Base-by-base conservation (phyloP, 331 rosid species). In the Phaseolus coccineus region DNA sequence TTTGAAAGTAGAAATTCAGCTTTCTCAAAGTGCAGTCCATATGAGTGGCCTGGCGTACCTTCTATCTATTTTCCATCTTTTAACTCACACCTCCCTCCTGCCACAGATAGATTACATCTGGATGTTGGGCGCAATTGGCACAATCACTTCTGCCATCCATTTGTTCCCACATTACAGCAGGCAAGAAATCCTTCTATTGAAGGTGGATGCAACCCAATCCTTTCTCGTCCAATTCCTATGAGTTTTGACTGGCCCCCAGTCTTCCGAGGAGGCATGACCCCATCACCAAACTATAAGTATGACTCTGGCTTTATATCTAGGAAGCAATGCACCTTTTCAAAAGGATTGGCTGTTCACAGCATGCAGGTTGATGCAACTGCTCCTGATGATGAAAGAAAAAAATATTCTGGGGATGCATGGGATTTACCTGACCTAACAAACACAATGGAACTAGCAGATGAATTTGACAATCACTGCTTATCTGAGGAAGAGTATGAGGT, bases 161-260 rank as follows among this genome's bases (percentile, higher is more conserved):
- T 91, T 78, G 77, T 88, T 76, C 93, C 97, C 27, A 69, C 99
- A 72, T 84, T 93, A 81, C 98, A 84, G 68, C 98, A 81, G 71
- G 81, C 89, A 12, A 89, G 94, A 80, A 90, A 71, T 73, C 67
- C 91, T 42, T 81, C 91, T 46, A 79, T 87, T 80, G 95, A 93
- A 67, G 93, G 94, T 80, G 89, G 88, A 68, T 85, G 93, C 77
- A 95, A 91, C 84, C 93, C 84, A 78, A 77, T 90, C 75, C 73
- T 90, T 73, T 71, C 94, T 84, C 89, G 84, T 79, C 89, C 90
- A 39, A 25, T 89, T 83, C 94, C 94, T 61, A 83, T 93, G 99
- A 96, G 99, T 87, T 84, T 91, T 64, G 99, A 96, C 87, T 96
- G 98, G 98, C 99, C 98, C 24, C 99, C 99, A 65, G 88, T 90